A percentile compares a stretch with the other conserved stretches of the same genome.
Evolutionary conservation across 495 filamentous ascomycete genomes (phyloP).

Genomic region (Penicillium dipodomyicola): DNA sequence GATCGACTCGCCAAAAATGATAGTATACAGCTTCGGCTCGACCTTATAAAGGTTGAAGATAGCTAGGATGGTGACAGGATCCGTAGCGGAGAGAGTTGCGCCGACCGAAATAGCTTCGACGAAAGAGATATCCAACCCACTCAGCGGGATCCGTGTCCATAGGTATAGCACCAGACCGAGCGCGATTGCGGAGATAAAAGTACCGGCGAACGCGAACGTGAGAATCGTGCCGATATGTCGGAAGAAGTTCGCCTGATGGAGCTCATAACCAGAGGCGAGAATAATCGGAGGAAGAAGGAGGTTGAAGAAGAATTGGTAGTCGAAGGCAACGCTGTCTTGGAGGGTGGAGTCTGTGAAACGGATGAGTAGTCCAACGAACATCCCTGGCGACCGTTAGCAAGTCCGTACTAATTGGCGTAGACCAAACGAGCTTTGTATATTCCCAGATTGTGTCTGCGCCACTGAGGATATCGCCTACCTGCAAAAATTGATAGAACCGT

Average conservation of each 20-base stretch:
- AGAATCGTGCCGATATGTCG: slow-evolving; percentile 96
- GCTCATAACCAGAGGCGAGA: slow-evolving; percentile 91
- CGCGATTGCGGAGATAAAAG: slow-evolving; percentile 93
- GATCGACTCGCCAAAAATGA: slow-evolving; percentile 98
- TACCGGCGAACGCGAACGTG: slow-evolving; percentile 97
- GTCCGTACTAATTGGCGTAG: background rate
- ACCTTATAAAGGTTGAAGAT: slow-evolving; percentile 99
- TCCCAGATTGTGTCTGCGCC: background rate
- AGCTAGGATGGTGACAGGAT: slow-evolving; percentile 94
- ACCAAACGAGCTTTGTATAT: background rate
- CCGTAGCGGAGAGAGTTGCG: slow-evolving; percentile 92
- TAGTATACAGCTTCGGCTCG: slow-evolving; percentile 94
- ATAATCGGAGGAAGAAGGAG: slow-evolving; percentile 96
- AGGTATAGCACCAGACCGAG: slow-evolving; percentile 82
- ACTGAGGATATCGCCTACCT: slow-evolving; percentile 52
- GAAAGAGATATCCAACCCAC: slow-evolving; percentile 80
- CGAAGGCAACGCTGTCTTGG: slow-evolving; percentile 84
- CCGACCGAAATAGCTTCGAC: slow-evolving; percentile 95
- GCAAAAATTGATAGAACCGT: slow-evolving; percentile 98
- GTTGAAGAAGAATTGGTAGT: slow-evolving; percentile 99
- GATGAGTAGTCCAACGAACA: slow-evolving; percentile 91
- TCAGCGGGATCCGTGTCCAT: slow-evolving; percentile 82
- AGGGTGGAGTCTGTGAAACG: slow-evolving; percentile 78
- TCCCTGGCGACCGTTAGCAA: slow-evolving; percentile 55
- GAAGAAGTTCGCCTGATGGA: slow-evolving; percentile 98